Percentiles rank a stretch among this genome's conserved stretches.
Conservation (phyloP, 441 rosid genomes). For the Erysimum pusillum region DNA sequence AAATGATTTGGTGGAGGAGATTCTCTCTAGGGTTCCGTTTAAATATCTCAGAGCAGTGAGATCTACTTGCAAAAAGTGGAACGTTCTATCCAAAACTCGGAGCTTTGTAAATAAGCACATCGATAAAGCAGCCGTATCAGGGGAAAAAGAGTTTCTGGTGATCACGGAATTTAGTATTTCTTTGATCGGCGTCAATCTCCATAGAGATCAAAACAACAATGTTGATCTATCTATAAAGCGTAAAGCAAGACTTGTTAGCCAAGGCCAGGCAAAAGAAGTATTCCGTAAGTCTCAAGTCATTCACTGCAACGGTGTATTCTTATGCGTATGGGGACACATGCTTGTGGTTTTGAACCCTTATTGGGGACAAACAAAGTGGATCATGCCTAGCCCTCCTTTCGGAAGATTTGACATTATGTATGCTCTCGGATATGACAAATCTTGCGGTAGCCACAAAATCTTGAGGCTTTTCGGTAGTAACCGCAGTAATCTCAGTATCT, state of each 20-base stretch:
- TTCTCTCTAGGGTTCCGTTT: slow-evolving; percentile 12
- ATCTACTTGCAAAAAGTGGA: slow-evolving; percentile 23
- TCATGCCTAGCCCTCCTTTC: neutral
- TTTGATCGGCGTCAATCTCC: slow-evolving; percentile 3
- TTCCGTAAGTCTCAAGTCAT: no score
- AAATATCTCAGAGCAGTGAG: neutral
- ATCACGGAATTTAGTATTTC: neutral
- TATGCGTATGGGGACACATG: neutral
- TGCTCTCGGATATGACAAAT: slow-evolving; percentile 19
- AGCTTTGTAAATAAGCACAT: slow-evolving; percentile 15
- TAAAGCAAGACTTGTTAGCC: neutral
- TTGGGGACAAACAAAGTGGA: slow-evolving; percentile 6
- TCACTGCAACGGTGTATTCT: neutral
- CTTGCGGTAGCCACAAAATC: neutral
- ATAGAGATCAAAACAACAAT: neutral
- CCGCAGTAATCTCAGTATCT: neutral
- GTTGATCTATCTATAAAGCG: neutral
- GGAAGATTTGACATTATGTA: no score
- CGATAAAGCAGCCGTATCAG: neutral
- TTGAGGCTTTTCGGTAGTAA: neutral
- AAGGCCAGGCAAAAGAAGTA: no score
- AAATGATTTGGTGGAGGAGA: slow-evolving; percentile 22
- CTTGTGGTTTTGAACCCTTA: slow-evolving; percentile 20
- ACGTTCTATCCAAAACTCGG: slow-evolving; percentile 1
- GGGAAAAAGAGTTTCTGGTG: neutral